phyloP scores from a whole-genome alignment of 495 filamentous ascomycete genomes.

The Daldinia childiae region DNA sequence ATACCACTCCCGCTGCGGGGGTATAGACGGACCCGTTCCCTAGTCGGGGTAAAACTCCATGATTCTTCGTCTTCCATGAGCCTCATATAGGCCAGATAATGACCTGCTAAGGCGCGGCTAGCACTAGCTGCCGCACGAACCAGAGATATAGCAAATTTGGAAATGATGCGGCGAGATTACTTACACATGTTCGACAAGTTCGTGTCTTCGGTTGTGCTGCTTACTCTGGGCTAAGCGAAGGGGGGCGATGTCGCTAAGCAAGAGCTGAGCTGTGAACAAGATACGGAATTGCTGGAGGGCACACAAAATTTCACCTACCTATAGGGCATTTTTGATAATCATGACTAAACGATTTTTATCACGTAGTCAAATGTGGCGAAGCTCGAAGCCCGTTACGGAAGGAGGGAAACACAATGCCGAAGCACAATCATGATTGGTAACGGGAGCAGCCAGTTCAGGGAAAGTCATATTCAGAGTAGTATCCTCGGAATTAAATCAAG shows the following conservation, averaged over 20 bases:
- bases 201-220: slow-evolving; percentile 23
- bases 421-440: slow-evolving; percentile 28
- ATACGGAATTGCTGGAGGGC: slow-evolving; percentile 3
- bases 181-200: slow-evolving; percentile 23
- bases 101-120: slow-evolving; percentile 24
- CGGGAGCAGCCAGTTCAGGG: slow-evolving; percentile 10
- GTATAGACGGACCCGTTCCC: not conserved
- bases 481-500: slow-evolving; percentile 33
- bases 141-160: slow-evolving; percentile 18
- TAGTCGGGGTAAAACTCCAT: slow-evolving; percentile 7
- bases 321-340: slow-evolving; percentile 23
- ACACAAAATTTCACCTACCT: slow-evolving; percentile 1
- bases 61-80: slow-evolving; percentile 10
- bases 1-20: slow-evolving; percentile 4
- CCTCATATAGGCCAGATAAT: slow-evolving; percentile 22
- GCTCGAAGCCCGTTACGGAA: slow-evolving; percentile 36
- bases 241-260: slow-evolving; percentile 12
- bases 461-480: slow-evolving; percentile 10
- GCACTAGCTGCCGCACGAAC: slow-evolving; percentile 33
- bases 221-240: slow-evolving; percentile 34
- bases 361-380: slow-evolving; percentile 30
- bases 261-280: not conserved
- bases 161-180: slow-evolving; percentile 18
- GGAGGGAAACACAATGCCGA: slow-evolving; percentile 31
- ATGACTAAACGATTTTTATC: slow-evolving; percentile 22